These are phyloP conservation scores for Ceratocystis ficicola DNA, from an alignment of 2,329 filamentous ascomycete genomes.

Conservation along the genomic window DNA sequence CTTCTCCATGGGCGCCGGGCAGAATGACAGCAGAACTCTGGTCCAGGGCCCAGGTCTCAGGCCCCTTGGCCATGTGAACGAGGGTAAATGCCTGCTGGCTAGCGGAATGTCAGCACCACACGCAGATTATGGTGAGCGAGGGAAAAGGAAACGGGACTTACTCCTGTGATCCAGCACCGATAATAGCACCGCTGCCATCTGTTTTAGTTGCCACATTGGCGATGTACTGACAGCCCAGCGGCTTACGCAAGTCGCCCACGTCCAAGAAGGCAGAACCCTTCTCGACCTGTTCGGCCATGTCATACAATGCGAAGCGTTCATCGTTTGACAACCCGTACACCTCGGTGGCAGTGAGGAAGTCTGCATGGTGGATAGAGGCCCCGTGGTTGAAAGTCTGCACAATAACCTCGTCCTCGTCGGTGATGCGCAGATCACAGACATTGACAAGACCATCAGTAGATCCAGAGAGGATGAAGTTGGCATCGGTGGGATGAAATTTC, in stretches of 20 bases:
- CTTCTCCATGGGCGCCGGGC: conserved; percentile 49
- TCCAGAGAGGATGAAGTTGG: conserved; percentile 56
- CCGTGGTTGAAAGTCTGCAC: conserved; percentile 68
- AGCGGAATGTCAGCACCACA: conserved; percentile 8
- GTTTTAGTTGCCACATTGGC: conserved; percentile 52
- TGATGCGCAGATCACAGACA: conserved; percentile 57
- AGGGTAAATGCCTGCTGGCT: conserved; percentile 49
- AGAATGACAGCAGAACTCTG: conserved; percentile 46
- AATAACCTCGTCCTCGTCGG: conserved; percentile 65
- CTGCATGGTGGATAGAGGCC: conserved; percentile 61
- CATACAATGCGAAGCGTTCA: conserved; percentile 63
- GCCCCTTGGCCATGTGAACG: conserved; percentile 44
- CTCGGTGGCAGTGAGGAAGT: conserved; percentile 53
- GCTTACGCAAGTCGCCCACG: conserved; percentile 57
- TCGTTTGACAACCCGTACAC: conserved; percentile 67
- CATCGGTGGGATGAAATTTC: conserved; percentile 46
- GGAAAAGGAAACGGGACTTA: conserved; percentile 31
- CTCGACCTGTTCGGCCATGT: conserved; percentile 50
- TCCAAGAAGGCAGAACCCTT: conserved; percentile 43
- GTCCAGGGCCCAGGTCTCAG: conserved; percentile 42
- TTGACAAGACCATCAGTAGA: conserved; percentile 72
- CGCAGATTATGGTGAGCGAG: background rate
- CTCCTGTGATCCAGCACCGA: conserved; percentile 58
- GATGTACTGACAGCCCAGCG: conserved; percentile 61
- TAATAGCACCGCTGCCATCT: conserved; percentile 45